Base-by-base conservation (phyloP, 805 yeast genomes). In the Wickerhamomyces alni region DNA sequence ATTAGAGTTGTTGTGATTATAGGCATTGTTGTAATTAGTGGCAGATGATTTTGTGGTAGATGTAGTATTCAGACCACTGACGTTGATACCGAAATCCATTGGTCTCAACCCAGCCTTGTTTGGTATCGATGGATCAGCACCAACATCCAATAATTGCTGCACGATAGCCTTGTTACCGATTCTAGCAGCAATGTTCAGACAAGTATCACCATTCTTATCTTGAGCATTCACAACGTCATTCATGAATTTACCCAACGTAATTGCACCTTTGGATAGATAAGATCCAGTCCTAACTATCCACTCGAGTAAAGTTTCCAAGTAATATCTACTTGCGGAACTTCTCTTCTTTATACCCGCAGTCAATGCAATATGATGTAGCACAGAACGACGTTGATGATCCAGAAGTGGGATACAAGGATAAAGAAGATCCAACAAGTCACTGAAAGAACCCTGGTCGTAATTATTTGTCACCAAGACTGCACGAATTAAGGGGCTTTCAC, bases 181-280 rank as follows among this genome's bases (percentile, higher is more conserved):
- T 51, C 94, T 75, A 0, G 97, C 93, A 1, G 95, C 94, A 40
- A 93, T 85, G 56, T 89, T 95, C 44, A 93, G 68, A 35, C 96
- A 89, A 0, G 99, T 93, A 58, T 93, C 96, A 19, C 99, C 99
- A 53, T 89, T 89, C 39, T 78, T 69, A 63, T 93, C 99, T 46
- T 82, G 86, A n/a, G 84, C 83, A 57, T 93, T 91, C 38, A 91
- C 81, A 50, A 93, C 75, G 35, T 79, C 76, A 15, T 74, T 66
- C 66, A 82, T 80, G 47, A 82, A 77, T 54, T 72, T 67, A 10
- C 75, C 72, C 19, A 84, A 63, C 30, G 75, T 65, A 35, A 74
- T 61, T 15, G 67, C 64, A 30, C 74, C 68, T 21, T 67, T 61
- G 13, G 75, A 67, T 36, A 77, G 52, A 16, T 61, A 59, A 1